phyloP scores from a whole-genome alignment of 805 yeast species.

The Hanseniaspora thailandica region DNA sequence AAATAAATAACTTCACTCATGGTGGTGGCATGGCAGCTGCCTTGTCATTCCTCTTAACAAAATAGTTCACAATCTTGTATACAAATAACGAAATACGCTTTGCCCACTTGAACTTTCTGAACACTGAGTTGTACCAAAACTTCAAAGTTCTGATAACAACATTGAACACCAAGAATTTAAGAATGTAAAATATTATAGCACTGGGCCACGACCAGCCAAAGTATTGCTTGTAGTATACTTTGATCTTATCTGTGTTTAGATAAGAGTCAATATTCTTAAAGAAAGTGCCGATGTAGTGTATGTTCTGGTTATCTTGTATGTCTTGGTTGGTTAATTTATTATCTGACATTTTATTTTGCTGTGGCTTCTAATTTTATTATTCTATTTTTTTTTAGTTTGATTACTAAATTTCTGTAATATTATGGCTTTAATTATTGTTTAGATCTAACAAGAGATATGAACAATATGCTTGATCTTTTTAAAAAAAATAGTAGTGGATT shows the following conservation, averaged over 20 bases:
- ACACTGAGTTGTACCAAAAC: conserved; percentile 4
- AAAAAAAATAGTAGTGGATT: too few species aligned
- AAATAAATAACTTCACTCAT: too few species aligned
- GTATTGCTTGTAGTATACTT: neutral
- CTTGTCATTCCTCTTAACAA: neutral
- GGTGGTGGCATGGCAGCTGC: neutral
- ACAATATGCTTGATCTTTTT: too few species aligned
- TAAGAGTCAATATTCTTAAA: neutral
- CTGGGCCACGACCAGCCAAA: conserved; percentile 13
- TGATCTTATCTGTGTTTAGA: neutral
- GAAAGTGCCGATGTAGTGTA: neutral
- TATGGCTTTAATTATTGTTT: too few species aligned
- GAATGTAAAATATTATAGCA: neutral
- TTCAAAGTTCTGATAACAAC: neutral
- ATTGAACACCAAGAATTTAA: neutral
- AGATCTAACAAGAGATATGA: too few species aligned
- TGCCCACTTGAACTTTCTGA: conserved; percentile 8
- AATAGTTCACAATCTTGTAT: neutral
- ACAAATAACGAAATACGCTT: conserved; percentile 1
- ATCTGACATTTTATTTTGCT: too few species aligned
- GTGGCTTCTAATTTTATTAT: too few species aligned
- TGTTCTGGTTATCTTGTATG: neutral
- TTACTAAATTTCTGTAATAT: too few species aligned
- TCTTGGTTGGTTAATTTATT: neutral
- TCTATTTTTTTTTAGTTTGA: too few species aligned